Conservation (phyloP, 805 yeast species). For the Candida taoyuanica region DNA sequence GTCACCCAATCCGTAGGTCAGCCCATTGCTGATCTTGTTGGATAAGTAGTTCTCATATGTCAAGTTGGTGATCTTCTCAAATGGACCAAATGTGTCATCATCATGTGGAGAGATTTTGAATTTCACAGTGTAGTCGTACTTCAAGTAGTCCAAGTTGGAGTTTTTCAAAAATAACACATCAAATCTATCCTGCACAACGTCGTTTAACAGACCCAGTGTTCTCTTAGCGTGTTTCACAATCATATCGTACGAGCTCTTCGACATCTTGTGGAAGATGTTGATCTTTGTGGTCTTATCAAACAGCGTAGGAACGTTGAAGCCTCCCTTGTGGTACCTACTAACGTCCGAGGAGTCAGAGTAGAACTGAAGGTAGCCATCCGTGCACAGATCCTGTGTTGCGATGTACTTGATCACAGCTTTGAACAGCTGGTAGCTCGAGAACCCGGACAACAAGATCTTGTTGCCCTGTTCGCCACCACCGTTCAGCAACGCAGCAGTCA, state of each 20-base stretch:
- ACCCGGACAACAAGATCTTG: slow-evolving; percentile 77
- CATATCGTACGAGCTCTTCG: slow-evolving; percentile 56
- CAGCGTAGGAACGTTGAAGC: slow-evolving; percentile 69
- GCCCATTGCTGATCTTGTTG: slow-evolving; percentile 54
- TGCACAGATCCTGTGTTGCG: slow-evolving; percentile 70
- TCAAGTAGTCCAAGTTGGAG: slow-evolving; percentile 47
- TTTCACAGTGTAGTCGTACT: slow-evolving; percentile 55
- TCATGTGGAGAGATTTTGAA: slow-evolving; percentile 43
- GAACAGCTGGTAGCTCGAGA: slow-evolving; percentile 88
- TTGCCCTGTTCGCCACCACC: slow-evolving; percentile 81
- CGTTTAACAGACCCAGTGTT: slow-evolving; percentile 66
- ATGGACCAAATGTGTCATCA: slow-evolving; percentile 52
- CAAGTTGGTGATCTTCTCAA: slow-evolving; percentile 67
- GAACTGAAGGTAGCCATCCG: slow-evolving; percentile 63
- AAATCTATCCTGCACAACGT: slow-evolving; percentile 80
- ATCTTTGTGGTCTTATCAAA: slow-evolving; percentile 74
- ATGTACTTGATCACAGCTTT: slow-evolving; percentile 80
- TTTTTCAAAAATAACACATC: slow-evolving; percentile 68
- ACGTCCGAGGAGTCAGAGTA: slow-evolving; percentile 39
- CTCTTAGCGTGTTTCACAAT: slow-evolving; percentile 63
- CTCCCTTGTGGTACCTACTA: slow-evolving; percentile 43
- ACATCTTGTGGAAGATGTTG: slow-evolving; percentile 79
- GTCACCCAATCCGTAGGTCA: slow-evolving; percentile 54
- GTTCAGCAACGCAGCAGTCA: slow-evolving; percentile 75
- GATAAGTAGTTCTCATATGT: slow-evolving; percentile 63